Conservation (phyloP, 352 stramenopile genomes). For the Hyaloperonospora brassicae region DNA sequence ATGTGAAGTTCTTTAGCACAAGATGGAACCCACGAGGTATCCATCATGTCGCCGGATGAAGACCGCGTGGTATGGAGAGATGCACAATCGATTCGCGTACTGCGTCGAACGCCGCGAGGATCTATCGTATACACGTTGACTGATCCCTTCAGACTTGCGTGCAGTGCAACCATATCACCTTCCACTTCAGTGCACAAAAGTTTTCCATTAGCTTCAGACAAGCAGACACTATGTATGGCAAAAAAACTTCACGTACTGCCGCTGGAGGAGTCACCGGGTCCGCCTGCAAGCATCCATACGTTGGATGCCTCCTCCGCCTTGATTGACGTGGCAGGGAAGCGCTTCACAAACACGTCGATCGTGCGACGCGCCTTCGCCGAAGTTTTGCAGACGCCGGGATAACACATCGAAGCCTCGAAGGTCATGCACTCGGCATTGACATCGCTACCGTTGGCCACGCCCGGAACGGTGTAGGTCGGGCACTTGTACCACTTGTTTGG, state of each 20-base stretch:
- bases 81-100: conserved; percentile 32
- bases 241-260: conserved; percentile 12
- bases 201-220: too few relatives aligned
- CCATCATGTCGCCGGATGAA: conserved; percentile 24
- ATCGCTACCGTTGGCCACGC: too few relatives aligned
- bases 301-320: conserved; percentile 21
- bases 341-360: conserved; percentile 41
- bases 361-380: conserved; percentile 7
- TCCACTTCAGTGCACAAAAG: too few relatives aligned
- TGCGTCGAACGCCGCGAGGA: conserved; percentile 41
- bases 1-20: conserved; percentile 34
- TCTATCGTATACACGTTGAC: conserved; percentile 58
- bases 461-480: too few relatives aligned
- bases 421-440: too few relatives aligned
- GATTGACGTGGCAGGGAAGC: conserved; percentile 17
- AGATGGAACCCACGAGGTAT: conserved; percentile 21
- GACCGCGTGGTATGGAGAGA: conserved; percentile 30
- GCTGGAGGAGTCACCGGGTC: conserved; percentile 28
- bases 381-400: neutral
- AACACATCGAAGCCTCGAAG: too few relatives aligned
- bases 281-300: conserved; percentile 42
- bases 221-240: too few relatives aligned
- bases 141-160: conserved; percentile 18
- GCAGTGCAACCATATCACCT: conserved; percentile 17
- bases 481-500: too few relatives aligned